Evolutionary conservation across 805 yeast species (phyloP).

Genomic region (Wickerhamomyces strasburgensis): DNA sequence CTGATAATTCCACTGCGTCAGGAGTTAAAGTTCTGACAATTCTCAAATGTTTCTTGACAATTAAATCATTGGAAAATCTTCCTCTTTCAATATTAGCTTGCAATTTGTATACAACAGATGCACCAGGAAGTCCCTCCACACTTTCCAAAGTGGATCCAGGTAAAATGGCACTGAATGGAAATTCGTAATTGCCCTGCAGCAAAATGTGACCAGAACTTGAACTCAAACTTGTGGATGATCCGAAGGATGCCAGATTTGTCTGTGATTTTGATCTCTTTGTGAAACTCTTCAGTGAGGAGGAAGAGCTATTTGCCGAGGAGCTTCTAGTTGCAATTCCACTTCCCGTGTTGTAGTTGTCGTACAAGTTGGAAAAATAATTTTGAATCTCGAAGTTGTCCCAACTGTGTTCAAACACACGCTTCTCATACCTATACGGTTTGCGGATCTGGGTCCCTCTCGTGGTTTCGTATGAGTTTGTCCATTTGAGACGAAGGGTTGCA

Average conservation of each 20-base stretch:
- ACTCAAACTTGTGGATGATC: constrained; percentile 22
- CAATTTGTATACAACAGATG: constrained; percentile 64
- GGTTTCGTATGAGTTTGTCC: constrained; percentile 51
- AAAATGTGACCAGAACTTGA: constrained; percentile 35
- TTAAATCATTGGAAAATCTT: constrained; percentile 60
- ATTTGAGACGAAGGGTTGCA: constrained; percentile 61
- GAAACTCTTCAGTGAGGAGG: constrained; percentile 22
- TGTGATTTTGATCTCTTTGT: constrained; percentile 29
- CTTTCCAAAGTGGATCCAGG: constrained; percentile 87
- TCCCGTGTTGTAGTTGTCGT: constrained; percentile 17
- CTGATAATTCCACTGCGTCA: constrained; percentile 82
- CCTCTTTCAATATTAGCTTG: constrained; percentile 83
- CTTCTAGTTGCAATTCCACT: constrained; percentile 10
- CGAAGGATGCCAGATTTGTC: constrained; percentile 29
- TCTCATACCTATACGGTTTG: constrained; percentile 50
- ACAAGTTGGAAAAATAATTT: constrained; percentile 30
- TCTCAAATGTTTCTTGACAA: constrained; percentile 66
- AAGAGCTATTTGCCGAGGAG: constrained; percentile 20
- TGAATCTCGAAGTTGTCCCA: constrained; percentile 70
- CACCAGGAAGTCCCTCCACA: constrained; percentile 84
- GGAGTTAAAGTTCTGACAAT: constrained; percentile 83
- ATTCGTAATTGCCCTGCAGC: constrained; percentile 76
- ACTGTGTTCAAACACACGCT: constrained; percentile 63
- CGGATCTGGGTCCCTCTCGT: constrained; percentile 38
- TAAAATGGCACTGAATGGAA: constrained; percentile 79